phyloP scores from a whole-genome alignment of 768 basidiomycete genomes.

The Leccinellum rugosiceps region DNA sequence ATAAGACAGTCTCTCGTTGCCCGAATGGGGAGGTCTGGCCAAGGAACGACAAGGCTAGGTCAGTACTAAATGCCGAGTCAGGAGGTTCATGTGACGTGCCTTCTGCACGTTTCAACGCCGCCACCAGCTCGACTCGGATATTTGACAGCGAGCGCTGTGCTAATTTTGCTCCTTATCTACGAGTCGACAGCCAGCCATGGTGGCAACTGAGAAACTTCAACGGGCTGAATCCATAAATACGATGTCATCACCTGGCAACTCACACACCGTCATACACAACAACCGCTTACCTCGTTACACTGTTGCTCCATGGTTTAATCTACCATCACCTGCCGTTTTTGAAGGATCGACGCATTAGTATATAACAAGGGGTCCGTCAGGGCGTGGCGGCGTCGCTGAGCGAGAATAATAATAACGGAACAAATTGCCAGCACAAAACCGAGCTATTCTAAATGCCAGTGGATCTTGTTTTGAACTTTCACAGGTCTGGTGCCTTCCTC shows the following conservation, averaged over 20 bases:
- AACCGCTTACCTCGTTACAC: background rate
- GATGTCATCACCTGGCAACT: background rate
- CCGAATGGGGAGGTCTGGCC: background rate
- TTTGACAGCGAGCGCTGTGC: background rate
- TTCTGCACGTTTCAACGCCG: background rate
- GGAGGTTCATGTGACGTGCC: background rate
- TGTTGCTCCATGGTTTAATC: background rate
- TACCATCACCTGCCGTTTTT: background rate
- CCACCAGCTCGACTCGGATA: background rate
- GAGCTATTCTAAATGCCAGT: background rate
- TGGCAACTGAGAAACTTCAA: background rate
- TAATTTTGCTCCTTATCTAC: background rate
- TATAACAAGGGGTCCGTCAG: constrained; percentile 3
- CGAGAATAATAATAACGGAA: background rate
- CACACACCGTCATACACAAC: background rate
- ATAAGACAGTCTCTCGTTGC: background rate
- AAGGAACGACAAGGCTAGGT: background rate
- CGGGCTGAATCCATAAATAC: background rate
- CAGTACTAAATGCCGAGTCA: background rate
- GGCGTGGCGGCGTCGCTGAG: background rate
- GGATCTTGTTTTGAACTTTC: background rate
- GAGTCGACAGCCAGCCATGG: background rate
- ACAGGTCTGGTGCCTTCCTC: background rate
- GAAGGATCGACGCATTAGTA: constrained; percentile 1
- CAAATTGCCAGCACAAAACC: background rate